Evolutionary conservation across 805 yeast genomes (phyloP).

Genomic region (Grigorovia humatica): DNA sequence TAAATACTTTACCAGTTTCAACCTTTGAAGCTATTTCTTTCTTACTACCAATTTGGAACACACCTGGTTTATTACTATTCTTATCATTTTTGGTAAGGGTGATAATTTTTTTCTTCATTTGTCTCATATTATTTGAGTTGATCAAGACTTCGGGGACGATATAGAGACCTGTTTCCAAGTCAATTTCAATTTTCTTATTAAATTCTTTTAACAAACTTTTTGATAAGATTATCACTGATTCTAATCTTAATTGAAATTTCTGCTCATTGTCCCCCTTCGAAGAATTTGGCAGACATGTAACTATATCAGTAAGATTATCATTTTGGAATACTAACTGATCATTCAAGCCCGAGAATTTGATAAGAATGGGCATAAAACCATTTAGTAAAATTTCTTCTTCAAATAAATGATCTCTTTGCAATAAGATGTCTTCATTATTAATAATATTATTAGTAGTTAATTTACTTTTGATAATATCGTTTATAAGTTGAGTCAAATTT

Average conservation of each 20-base stretch:
- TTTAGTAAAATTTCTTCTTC: constrained; percentile 54
- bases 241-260: constrained; percentile 9
- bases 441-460: constrained; percentile 1
- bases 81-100: constrained; percentile 1
- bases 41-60: neutral
- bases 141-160: neutral
- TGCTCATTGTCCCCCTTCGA: constrained; percentile 5
- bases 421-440: constrained; percentile 21
- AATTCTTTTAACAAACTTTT: constrained; percentile 12
- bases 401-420: constrained; percentile 44
- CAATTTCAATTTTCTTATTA: constrained; percentile 9
- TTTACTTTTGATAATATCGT: constrained; percentile 18
- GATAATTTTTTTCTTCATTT: neutral
- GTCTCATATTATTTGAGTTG: neutral
- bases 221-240: constrained; percentile 11
- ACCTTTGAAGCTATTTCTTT: neutral
- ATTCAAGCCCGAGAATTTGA: constrained; percentile 49
- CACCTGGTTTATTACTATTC: neutral
- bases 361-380: constrained; percentile 39
- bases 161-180: constrained; percentile 2
- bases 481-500: constrained; percentile 24
- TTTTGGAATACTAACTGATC: constrained; percentile 29
- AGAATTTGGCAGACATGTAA: constrained; percentile 10
- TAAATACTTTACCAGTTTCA: constrained; percentile 10
- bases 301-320: constrained; percentile 10